Percentiles rank a stretch among this genome's conserved stretches.
Conservation (phyloP, 805 yeast genomes). For the Yarrowia hollandica region DNA sequence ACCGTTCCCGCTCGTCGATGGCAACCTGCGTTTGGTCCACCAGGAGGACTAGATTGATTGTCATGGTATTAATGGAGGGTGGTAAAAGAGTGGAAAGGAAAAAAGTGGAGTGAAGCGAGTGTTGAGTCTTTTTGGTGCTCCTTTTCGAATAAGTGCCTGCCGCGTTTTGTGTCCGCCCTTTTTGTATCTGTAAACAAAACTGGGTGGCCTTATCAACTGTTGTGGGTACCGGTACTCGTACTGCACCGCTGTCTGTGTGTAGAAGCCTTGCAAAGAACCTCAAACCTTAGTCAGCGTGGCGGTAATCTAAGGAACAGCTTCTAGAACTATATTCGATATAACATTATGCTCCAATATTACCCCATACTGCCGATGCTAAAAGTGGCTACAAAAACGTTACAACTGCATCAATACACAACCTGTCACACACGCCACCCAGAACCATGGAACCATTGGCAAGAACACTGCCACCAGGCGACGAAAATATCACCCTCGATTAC, state of each 20-base stretch:
- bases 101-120: too few species aligned
- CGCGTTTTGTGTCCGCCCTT: too few species aligned
- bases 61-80: background rate
- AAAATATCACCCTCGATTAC: slow-evolving; percentile 36
- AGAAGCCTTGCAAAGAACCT: too few species aligned
- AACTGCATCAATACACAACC: background rate
- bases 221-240: too few species aligned
- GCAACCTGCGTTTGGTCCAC: slow-evolving; percentile 40
- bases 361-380: slow-evolving; percentile 5
- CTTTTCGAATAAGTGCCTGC: too few species aligned
- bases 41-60: slow-evolving; percentile 35
- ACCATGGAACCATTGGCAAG: slow-evolving; percentile 9
- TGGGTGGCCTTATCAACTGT: too few species aligned
- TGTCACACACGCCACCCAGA: background rate
- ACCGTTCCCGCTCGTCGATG: slow-evolving; percentile 40
- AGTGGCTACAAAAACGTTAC: too few species aligned
- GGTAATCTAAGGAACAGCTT: too few species aligned
- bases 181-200: too few species aligned
- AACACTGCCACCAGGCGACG: slow-evolving; percentile 18
- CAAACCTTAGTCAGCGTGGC: slow-evolving; percentile 3
- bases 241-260: too few species aligned
- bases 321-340: too few species aligned
- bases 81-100: background rate
- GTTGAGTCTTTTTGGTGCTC: too few species aligned
- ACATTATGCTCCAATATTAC: slow-evolving; percentile 12